Evolutionary conservation across 805 yeast species (phyloP).

Genomic region (Cyberlindnera petersonii): DNA sequence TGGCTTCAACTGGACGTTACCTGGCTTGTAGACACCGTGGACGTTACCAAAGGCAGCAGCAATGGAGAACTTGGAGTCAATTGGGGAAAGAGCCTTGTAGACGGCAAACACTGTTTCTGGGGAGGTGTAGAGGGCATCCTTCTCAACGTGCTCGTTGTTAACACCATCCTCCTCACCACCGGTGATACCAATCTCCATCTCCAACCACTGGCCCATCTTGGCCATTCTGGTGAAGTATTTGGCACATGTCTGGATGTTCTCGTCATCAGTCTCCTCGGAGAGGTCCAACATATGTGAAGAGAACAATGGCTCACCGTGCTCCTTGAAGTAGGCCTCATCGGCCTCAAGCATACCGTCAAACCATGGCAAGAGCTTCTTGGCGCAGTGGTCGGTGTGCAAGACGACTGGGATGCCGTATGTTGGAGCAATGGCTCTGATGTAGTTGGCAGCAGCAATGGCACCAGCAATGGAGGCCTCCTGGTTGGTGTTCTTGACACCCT

Average conservation of each 20-base stretch:
- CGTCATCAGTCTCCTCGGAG: conserved; percentile 94
- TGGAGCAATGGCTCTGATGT: conserved; percentile 95
- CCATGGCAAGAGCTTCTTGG: conserved; percentile 97
- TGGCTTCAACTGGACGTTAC: conserved; percentile 93
- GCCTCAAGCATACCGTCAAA: conserved; percentile 96
- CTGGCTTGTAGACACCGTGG: conserved; percentile 99
- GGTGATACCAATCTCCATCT: conserved; percentile 99
- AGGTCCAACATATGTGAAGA: conserved; percentile 99
- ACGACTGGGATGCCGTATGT: conserved; percentile 94
- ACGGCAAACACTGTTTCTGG: conserved; percentile 94
- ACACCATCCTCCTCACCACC: conserved; percentile 99
- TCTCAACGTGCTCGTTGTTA: conserved; percentile 90
- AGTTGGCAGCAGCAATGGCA: conserved; percentile 95
- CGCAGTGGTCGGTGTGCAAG: conserved; percentile 98
- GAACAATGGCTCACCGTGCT: conserved; percentile 91
- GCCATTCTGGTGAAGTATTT: conserved; percentile 93
- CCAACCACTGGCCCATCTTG: conserved; percentile 95
- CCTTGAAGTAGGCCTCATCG: conserved; percentile 86
- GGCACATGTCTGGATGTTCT: conserved; percentile 90
- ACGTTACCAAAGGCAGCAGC: conserved; percentile 99
- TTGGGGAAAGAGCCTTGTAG: conserved; percentile 82
- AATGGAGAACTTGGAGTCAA: conserved; percentile 96
- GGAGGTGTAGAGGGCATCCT: conserved; percentile 85
- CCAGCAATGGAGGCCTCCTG: conserved; percentile 95
- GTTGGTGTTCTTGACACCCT: conserved; percentile 92